Conservation (phyloP, 2,329 filamentous ascomycete species). For the Laburnicola sp. region DNA sequence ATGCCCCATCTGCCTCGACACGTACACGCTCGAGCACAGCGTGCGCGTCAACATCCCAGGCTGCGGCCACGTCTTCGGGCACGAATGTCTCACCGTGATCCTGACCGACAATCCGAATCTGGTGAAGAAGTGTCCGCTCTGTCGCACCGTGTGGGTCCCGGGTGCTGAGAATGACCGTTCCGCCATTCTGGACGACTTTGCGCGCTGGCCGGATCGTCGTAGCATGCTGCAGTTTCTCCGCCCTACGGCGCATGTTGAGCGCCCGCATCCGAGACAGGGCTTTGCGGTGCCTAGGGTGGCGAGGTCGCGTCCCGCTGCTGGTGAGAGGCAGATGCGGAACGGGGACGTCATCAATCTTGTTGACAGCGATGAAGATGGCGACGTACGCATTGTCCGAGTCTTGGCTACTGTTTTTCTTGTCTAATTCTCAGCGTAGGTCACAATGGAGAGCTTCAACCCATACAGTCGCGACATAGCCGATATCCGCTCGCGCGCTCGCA, state of each 20-base stretch:
- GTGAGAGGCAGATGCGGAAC: neutral
- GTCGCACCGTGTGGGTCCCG: slow-evolving; percentile 28
- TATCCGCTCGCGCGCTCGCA: slow-evolving; percentile 14
- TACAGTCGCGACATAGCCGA: slow-evolving; percentile 14
- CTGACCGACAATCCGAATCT: slow-evolving; percentile 8
- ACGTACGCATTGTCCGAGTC: neutral
- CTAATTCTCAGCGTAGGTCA: neutral
- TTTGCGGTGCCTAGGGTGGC: neutral
- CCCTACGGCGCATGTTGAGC: neutral
- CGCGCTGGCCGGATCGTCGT: no score
- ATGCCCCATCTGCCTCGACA: slow-evolving; percentile 28
- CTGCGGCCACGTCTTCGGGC: slow-evolving; percentile 23
- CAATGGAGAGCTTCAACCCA: slow-evolving; percentile 9
- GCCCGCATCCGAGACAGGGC: no score
- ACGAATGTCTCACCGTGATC: slow-evolving; percentile 16
- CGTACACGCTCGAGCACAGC: slow-evolving; percentile 14
- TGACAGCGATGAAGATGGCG: slow-evolving; percentile 11
- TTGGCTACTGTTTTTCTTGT: neutral
- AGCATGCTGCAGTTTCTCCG: no score
- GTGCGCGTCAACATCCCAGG: slow-evolving; percentile 18
- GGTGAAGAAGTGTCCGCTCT: slow-evolving; percentile 26
- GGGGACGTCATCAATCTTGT: slow-evolving; percentile 8
- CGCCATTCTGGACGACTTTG: neutral
- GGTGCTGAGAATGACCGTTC: neutral
- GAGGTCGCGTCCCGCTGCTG: neutral